These are phyloP conservation scores for Choiromyces venosus DNA, from an alignment of 495 filamentous ascomycete genomes.

Conservation along the genomic window DNA sequence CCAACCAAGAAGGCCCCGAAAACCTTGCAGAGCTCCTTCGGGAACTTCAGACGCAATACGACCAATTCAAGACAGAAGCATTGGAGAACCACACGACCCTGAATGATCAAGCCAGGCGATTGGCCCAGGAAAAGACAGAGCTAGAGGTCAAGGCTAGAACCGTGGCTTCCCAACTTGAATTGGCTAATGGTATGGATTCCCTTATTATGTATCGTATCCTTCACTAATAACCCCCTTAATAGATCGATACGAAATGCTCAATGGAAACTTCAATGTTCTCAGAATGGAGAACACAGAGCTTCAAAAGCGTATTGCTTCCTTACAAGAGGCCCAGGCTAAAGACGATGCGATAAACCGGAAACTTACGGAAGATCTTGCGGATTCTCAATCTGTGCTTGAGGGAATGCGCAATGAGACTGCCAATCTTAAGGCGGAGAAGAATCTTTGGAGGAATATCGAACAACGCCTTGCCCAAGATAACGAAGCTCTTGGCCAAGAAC, in stretches of 20 bases:
- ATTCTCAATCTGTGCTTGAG: conserved; percentile 71
- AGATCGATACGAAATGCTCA: conserved; percentile 85
- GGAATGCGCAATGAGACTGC: conserved; percentile 84
- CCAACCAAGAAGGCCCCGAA: conserved; percentile 45
- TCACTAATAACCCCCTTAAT: conserved; percentile 10
- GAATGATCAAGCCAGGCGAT: conserved; percentile 76
- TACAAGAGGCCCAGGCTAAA: conserved; percentile 77
- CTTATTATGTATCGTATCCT: not conserved
- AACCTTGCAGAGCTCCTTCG: conserved; percentile 61
- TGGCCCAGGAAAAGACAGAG: conserved; percentile 72
- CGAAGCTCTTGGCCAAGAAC: conserved; percentile 74
- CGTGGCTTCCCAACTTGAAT: conserved; percentile 70
- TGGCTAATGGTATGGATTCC: conserved; percentile 50
- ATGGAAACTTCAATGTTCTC: conserved; percentile 73
- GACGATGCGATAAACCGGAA: conserved; percentile 87
- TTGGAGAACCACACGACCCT: conserved; percentile 69
- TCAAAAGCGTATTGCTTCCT: conserved; percentile 65
- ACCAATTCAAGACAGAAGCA: conserved; percentile 80
- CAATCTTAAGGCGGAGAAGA: conserved; percentile 88
- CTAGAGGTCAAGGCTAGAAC: conserved; percentile 73
- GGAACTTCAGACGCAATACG: conserved; percentile 84
- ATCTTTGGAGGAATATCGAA: conserved; percentile 85
- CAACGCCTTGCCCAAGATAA: conserved; percentile 80
- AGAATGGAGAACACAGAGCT: conserved; percentile 79
- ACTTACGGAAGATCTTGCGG: conserved; percentile 86